Conservation (phyloP, 179 eudicot genomes). For the Carnegiea gigantea region DNA sequence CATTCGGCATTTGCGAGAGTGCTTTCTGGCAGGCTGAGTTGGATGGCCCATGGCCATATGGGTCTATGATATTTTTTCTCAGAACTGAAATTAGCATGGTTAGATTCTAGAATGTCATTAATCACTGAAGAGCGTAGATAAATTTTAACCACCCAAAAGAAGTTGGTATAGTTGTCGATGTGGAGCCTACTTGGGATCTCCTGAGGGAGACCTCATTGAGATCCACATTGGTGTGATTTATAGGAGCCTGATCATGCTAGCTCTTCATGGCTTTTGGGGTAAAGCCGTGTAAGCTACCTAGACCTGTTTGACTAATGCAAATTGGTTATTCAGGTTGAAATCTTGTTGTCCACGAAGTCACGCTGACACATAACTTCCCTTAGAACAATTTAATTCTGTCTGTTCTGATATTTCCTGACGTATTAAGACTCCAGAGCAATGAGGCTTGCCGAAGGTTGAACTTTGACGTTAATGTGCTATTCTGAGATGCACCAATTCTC, state of each 20-base stretch:
- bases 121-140: background rate
- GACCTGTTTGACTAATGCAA: background rate
- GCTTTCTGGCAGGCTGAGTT: slow-evolving; percentile 8
- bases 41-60: background rate
- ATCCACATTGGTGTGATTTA: background rate
- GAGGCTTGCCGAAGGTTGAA: background rate
- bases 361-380: background rate
- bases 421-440: background rate
- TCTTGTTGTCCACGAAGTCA: background rate
- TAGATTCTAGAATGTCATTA: background rate
- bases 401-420: background rate
- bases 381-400: background rate
- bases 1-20: background rate
- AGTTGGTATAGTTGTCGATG: too few relatives aligned
- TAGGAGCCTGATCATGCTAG: background rate
- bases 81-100: background rate
- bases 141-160: background rate
- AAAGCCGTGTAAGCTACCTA: background rate
- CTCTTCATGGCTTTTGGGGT: background rate
- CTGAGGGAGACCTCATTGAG: background rate
- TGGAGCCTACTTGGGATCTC: too few relatives aligned
- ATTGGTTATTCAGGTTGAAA: background rate
- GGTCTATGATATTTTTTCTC: background rate
- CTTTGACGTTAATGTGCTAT: background rate
- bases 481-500: background rate